These are phyloP conservation scores for Medicago arabica DNA, from an alignment of 306 rosid genomes.

Conservation along the genomic window DNA sequence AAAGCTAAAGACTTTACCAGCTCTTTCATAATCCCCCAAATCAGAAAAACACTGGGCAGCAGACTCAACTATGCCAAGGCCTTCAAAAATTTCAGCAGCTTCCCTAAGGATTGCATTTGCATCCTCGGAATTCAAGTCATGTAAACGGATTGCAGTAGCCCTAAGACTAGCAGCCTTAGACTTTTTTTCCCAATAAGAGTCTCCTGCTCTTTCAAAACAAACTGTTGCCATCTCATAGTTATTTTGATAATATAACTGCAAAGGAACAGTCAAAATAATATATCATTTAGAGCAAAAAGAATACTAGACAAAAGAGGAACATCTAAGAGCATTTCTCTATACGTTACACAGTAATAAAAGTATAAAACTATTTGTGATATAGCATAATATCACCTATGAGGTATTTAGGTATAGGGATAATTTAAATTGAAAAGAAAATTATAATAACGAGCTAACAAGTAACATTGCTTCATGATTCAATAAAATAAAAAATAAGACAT, in stretches of 20 bases:
- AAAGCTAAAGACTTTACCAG: conserved; percentile 53
- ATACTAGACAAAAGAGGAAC: background rate
- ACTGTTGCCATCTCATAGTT: conserved; percentile 77
- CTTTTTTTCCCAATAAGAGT: conserved; percentile 72
- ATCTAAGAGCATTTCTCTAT: background rate
- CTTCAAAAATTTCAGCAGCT: conserved; percentile 76
- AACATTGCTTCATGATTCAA: background rate
- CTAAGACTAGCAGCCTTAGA: conserved; percentile 72
- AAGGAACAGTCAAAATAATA: background rate
- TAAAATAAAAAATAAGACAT: background rate
- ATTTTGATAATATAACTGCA: conserved; percentile 63
- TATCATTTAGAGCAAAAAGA: background rate
- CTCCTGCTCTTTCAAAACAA: conserved; percentile 81
- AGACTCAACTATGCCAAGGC: conserved; percentile 60
- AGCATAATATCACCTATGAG: background rate
- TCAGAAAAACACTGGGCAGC: conserved; percentile 75
- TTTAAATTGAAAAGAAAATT: conserved; percentile 10
- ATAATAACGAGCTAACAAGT: background rate
- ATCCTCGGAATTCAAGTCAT: conserved; percentile 45
- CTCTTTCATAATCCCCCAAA: conserved; percentile 68
- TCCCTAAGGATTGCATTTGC: conserved; percentile 69
- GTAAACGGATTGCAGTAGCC: conserved; percentile 58
- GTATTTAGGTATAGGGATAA: background rate
- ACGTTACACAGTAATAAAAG: background rate
- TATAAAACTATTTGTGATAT: background rate